Base-by-base conservation (phyloP, 208 protist genomes). In the Paratrypanosoma confusum region DNA sequence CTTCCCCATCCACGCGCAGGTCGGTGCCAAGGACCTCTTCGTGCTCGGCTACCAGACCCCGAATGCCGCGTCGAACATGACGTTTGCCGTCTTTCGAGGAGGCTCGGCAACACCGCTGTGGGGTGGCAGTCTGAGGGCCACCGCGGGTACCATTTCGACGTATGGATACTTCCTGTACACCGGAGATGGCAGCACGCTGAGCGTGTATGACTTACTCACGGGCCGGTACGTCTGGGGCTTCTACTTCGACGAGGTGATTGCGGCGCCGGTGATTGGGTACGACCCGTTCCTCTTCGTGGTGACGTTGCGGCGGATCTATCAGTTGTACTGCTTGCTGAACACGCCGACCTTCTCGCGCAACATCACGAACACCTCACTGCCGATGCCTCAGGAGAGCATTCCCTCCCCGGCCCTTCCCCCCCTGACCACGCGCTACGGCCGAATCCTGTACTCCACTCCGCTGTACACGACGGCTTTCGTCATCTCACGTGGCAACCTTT, bases 131-230 rank as follows among this genome's bases (percentile, higher is more conserved):
- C 3, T 57, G 39, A 35, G 21, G 2, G 22, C 31, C 20, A 43
- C 36, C 17, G 3, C 27, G 17, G 40, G 23, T 27, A 18, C 0
- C 3, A 26, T 46, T n/a, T 46, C 50, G n/a, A 57, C 50, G 1
- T 57, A 57, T 40, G 50, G 50, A 26, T 49, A 57, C 32, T 48
- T 57, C 22, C 17, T 57, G 6, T 57, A 57, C 24, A 41, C 32
- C 26, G 21, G n/a, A n/a, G 21, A 21, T 22, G 14, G n/a, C n/a
- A 0, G 20, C 5, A 16, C n/a, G n/a, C 18, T 57, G 24, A 49
- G 43, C 37, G 50, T 42, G 1, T 57, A 49, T 40, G 50, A 57
- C 50, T 27, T 57, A 23, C n/a, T 57, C n/a, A 57, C 39, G n/a
- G 40, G 40, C 27, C 10, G 40, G 26, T 42, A 44, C 23, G 50